Evolutionary conservation across 805 yeast species (phyloP).

Genomic region (Candida maris): DNA sequence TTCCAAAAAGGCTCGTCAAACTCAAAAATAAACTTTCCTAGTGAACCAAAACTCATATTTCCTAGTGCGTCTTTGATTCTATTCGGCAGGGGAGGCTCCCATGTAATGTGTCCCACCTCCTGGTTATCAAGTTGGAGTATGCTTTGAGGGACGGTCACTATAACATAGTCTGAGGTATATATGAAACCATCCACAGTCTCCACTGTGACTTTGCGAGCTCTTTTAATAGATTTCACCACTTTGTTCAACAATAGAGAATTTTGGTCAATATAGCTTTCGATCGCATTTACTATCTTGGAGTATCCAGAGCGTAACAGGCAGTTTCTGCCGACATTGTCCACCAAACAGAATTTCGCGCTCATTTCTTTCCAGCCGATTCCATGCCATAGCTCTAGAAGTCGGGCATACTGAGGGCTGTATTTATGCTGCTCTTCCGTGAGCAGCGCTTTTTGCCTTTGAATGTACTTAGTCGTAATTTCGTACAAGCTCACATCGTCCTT

Average conservation of each 20-base stretch:
- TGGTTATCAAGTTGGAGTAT: constrained; percentile 43
- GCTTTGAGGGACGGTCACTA: constrained; percentile 79
- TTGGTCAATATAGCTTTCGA: constrained; percentile 37
- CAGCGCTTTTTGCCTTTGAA: constrained; percentile 42
- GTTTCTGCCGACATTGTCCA: constrained; percentile 75
- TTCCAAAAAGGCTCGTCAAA: constrained; percentile 64
- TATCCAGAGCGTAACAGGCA: constrained; percentile 65
- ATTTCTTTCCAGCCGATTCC: constrained; percentile 66
- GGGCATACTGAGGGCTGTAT: constrained; percentile 48
- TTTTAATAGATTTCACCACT: constrained; percentile 40
- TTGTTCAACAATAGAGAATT: constrained; percentile 38
- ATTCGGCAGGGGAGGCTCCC: constrained; percentile 54
- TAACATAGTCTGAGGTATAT: constrained; percentile 48
- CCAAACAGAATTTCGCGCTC: constrained; percentile 66
- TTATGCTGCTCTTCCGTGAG: constrained; percentile 48
- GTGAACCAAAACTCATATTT: constrained; percentile 55
- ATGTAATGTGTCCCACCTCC: constrained; percentile 46
- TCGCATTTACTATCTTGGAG: constrained; percentile 46
- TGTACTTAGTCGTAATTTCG: constrained; percentile 41
- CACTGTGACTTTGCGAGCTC: constrained; percentile 28
- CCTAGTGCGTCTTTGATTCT: constrained; percentile 40
- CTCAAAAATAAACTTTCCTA: constrained; percentile 73
- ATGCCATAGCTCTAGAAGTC: constrained; percentile 74
- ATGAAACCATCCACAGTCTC: constrained; percentile 32
- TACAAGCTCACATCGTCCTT: constrained; percentile 49